Evolutionary conservation across 1,284 basidiomycete genomes (phyloP).

Genomic region (Cryptococcus sp.): DNA sequence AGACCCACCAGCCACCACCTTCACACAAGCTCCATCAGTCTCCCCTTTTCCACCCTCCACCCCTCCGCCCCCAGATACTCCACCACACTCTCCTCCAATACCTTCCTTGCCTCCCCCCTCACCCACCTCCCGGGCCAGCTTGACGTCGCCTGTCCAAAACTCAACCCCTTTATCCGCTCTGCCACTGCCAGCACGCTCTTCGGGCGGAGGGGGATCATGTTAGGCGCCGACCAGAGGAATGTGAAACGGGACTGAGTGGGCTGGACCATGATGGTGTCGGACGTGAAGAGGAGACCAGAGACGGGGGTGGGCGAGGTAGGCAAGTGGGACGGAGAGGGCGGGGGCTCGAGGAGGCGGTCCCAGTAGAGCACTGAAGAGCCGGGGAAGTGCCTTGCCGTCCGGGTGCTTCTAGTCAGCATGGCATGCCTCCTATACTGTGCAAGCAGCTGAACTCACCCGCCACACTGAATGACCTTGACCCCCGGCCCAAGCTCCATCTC

Average conservation of each 20-base stretch:
- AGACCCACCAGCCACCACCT: too few relatives aligned
- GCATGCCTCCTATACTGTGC: background rate
- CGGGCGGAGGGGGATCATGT: slow-evolving; percentile 47
- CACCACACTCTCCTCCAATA: slow-evolving; percentile 31
- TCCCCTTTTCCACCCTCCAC: slow-evolving; percentile 27
- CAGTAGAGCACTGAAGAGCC: slow-evolving; percentile 46
- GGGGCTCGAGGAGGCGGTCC: slow-evolving; percentile 42
- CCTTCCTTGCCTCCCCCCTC: slow-evolving; percentile 33
- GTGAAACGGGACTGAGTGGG: slow-evolving; percentile 41
- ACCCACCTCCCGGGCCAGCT: slow-evolving; percentile 45
- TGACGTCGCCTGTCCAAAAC: slow-evolving; percentile 39
- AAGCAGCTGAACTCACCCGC: slow-evolving; percentile 35
- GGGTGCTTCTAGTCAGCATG: background rate
- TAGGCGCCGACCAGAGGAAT: slow-evolving; percentile 48
- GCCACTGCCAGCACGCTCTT: slow-evolving; percentile 29
- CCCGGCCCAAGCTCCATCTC: slow-evolving; percentile 24
- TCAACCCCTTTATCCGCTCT: slow-evolving; percentile 18
- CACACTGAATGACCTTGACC: slow-evolving; percentile 43
- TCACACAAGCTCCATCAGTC: slow-evolving; percentile 6
- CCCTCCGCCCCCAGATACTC: slow-evolving; percentile 35
- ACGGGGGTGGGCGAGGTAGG: slow-evolving; percentile 30
- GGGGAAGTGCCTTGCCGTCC: slow-evolving; percentile 45
- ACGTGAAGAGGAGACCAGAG: slow-evolving; percentile 38
- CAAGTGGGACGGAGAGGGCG: slow-evolving; percentile 21
- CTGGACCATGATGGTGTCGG: slow-evolving; percentile 49